These are phyloP conservation scores for Naumovozyma dairenensis DNA, from an alignment of 805 yeast species.

Conservation along the genomic window DNA sequence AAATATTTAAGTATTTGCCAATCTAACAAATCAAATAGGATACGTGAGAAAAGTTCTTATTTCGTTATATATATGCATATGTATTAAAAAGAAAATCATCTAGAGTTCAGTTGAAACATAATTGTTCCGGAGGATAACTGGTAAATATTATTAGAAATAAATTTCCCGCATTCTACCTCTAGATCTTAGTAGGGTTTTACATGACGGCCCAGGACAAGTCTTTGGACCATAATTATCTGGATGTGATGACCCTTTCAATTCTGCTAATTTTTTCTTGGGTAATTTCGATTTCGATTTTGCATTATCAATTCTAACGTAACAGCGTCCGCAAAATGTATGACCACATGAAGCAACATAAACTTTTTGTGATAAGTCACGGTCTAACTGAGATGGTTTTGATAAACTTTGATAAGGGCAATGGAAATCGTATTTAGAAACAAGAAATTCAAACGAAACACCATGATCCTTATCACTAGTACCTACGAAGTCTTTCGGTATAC, in stretches of 20 bases:
- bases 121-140: too few relatives aligned
- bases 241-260: conserved; percentile 28
- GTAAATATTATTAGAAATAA: conserved; percentile 25
- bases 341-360: conserved; percentile 67
- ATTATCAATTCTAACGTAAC: conserved; percentile 58
- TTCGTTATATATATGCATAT: too few relatives aligned
- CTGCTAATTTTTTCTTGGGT: conserved; percentile 18
- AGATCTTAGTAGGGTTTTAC: conserved; percentile 36
- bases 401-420: conserved; percentile 60
- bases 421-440: conserved; percentile 29
- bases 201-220: conserved; percentile 45
- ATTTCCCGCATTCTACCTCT: conserved; percentile 48
- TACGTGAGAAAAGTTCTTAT: too few relatives aligned
- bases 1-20: too few relatives aligned
- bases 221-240: conserved; percentile 45
- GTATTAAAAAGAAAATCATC: too few relatives aligned
- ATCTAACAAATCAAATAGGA: too few relatives aligned
- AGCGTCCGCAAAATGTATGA: conserved; percentile 78
- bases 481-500: conserved; percentile 47
- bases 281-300: conserved; percentile 18
- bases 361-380: conserved; percentile 52
- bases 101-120: too few relatives aligned
- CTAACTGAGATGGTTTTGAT: conserved; percentile 40
- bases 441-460: conserved; percentile 21
- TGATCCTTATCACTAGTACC: conserved; percentile 20